Evolutionary conservation across 176 grass and related monocot genomes (phyloP).

Genomic region (Carex parvula): DNA sequence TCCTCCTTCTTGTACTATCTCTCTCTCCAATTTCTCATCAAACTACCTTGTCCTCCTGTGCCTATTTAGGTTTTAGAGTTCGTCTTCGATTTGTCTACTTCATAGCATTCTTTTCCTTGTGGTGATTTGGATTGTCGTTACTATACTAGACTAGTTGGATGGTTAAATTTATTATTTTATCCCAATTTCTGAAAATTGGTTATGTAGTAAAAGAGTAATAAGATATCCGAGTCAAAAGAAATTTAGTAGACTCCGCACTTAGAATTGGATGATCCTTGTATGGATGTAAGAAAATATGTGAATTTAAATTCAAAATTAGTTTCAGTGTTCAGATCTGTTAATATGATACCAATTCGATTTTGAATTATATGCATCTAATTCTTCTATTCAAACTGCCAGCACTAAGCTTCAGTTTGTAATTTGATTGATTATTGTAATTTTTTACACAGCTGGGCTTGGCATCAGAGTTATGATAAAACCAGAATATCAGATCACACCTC

Average conservation of each 20-base stretch:
- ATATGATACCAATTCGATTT: not conserved
- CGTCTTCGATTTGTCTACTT: not conserved
- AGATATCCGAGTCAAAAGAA: not conserved
- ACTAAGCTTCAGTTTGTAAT: not conserved
- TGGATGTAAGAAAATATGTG: not conserved
- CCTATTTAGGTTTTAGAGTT: not conserved
- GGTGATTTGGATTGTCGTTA: not conserved
- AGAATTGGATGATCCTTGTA: not conserved
- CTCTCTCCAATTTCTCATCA: not conserved
- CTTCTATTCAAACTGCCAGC: not conserved
- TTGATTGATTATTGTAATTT: constrained; percentile 4
- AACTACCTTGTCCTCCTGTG: not conserved
- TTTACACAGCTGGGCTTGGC: constrained; percentile 46
- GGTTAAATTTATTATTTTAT: not conserved
- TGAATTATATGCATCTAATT: too few relatives aligned
- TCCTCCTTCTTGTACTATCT: constrained; percentile 25
- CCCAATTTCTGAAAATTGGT: not conserved
- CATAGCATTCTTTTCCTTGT: not conserved
- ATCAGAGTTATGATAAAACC: constrained; percentile 85
- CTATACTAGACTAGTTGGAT: not conserved
- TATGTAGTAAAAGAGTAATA: not conserved
- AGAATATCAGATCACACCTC: constrained; percentile 71
- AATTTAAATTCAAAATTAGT: not conserved
- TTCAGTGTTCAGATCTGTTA: not conserved
- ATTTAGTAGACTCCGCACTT: not conserved